Percentiles rank a stretch among this genome's conserved stretches.
These are phyloP conservation scores for Tetratostichococcus sp. DNA, from an alignment of 139 green algal genomes.

Conservation along the genomic window DNA sequence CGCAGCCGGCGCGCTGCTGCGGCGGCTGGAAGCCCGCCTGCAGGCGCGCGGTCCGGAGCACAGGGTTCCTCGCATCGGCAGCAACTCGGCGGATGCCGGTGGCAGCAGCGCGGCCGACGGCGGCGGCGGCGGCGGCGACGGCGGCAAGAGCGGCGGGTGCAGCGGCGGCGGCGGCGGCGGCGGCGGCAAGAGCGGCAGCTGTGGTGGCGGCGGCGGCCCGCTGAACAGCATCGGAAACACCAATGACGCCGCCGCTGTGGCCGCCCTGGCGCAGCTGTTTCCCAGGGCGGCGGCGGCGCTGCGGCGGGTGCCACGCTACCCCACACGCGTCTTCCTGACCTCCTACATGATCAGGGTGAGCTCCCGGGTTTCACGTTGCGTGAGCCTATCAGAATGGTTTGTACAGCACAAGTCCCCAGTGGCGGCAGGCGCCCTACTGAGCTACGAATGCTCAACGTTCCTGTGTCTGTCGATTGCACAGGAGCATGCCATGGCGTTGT, in stretches of 20 bases:
- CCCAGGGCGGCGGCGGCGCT: constrained; percentile 15
- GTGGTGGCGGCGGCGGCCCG: too few species aligned
- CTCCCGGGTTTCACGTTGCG: too few species aligned
- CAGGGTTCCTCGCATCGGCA: too few species aligned
- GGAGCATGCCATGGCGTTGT: too few species aligned
- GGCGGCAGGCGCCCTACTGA: too few species aligned
- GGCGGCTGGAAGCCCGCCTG: constrained; percentile 45
- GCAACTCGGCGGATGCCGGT: background rate
- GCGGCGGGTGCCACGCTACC: constrained; percentile 64
- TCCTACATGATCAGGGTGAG: constrained; percentile 76
- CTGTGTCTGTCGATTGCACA: too few species aligned
- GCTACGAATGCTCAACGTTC: too few species aligned
- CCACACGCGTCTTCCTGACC: constrained; percentile 77
- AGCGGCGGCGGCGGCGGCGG: too few species aligned
- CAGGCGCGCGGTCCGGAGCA: constrained; percentile 1
- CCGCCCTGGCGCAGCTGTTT: constrained; percentile 42
- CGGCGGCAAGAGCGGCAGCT: constrained; percentile 3
- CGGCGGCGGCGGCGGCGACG: constrained; percentile 1
- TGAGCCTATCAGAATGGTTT: too few species aligned
- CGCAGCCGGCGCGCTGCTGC: constrained; percentile 50
- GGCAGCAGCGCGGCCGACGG: background rate
- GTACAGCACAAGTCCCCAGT: too few species aligned
- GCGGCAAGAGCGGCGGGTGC: constrained; percentile 3
- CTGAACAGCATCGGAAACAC: too few species aligned
- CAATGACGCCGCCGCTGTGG: too few species aligned